These are phyloP conservation scores for Exophiala calicioides DNA, from an alignment of 2,329 filamentous ascomycete species.

Conservation along the genomic window DNA sequence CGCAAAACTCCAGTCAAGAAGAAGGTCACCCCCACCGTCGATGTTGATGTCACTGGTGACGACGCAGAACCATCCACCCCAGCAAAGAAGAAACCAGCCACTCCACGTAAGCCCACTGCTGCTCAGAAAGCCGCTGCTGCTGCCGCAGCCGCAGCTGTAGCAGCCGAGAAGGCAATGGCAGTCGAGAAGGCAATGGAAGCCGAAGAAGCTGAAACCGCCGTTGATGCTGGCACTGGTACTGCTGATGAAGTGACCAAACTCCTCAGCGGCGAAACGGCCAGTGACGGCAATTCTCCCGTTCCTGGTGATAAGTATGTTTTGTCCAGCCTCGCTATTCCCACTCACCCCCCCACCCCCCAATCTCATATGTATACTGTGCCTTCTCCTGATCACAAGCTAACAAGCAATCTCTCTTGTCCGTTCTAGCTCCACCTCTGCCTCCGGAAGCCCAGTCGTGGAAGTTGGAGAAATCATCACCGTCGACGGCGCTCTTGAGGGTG, in stretches of 20 bases:
- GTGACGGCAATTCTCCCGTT: too few species aligned
- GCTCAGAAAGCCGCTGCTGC: neutral
- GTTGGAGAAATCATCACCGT: too few species aligned
- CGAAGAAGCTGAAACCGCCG: neutral
- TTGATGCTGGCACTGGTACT: neutral
- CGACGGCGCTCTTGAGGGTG: too few species aligned
- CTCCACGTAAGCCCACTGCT: slow-evolving; percentile 10
- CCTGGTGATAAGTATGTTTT: too few species aligned
- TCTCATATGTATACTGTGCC: too few species aligned
- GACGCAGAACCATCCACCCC: slow-evolving; percentile 4
- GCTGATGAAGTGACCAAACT: neutral
- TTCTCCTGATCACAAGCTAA: too few species aligned
- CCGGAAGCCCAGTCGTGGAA: too few species aligned
- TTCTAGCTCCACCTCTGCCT: too few species aligned
- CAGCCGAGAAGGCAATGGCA: neutral
- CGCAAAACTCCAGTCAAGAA: slow-evolving; percentile 32
- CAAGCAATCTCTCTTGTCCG: too few species aligned
- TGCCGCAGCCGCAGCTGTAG: neutral
- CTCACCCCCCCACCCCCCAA: too few species aligned
- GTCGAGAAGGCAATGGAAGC: neutral
- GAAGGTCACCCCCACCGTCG: slow-evolving; percentile 8
- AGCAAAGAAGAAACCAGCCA: neutral
- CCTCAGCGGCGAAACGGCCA: too few species aligned
- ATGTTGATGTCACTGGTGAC: neutral
- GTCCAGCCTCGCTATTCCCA: too few species aligned